Percentiles rank a stretch among this genome's conserved stretches.
Conservation (phyloP, 352 stramenopile genomes). For the Phytophthora megakarya region DNA sequence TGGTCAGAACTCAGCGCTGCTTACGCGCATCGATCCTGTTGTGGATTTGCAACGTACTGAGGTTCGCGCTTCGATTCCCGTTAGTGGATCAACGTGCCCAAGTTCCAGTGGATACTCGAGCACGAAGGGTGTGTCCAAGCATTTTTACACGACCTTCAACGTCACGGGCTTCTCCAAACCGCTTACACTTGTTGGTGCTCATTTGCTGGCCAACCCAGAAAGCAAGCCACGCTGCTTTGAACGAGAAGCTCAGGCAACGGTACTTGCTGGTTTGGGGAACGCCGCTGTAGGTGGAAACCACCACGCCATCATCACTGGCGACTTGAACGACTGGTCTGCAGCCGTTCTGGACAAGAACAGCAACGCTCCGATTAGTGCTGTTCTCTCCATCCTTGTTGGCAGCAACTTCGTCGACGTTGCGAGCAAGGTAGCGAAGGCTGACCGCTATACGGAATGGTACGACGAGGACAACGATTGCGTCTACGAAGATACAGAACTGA, state of each 20-base stretch:
- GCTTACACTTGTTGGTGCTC: constrained; percentile 65
- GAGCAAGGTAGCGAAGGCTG: constrained; percentile 39
- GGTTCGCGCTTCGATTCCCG: constrained; percentile 39
- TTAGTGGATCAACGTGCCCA: constrained; percentile 61
- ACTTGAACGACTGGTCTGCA: constrained; percentile 72
- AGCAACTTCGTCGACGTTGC: constrained; percentile 53
- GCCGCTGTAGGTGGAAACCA: constrained; percentile 45
- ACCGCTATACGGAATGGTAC: constrained; percentile 67
- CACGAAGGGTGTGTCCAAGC: constrained; percentile 66
- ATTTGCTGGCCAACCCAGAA: constrained; percentile 66
- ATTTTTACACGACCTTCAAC: constrained; percentile 78
- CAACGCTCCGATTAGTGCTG: constrained; percentile 62
- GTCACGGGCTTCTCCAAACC: constrained; percentile 66
- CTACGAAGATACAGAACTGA: constrained; percentile 53
- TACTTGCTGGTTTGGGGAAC: constrained; percentile 51
- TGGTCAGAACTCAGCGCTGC: constrained; percentile 66
- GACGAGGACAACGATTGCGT: constrained; percentile 67
- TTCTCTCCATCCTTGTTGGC: constrained; percentile 52
- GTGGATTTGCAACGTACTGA: constrained; percentile 52
- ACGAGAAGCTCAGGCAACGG: constrained; percentile 64
- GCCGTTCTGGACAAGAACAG: constrained; percentile 61
- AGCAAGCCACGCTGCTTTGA: constrained; percentile 61
- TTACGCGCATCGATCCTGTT: constrained; percentile 67
- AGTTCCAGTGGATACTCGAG: constrained; percentile 41
- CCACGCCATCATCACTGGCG: constrained; percentile 68